These are phyloP conservation scores for Eucalyptus dawsonii DNA, from an alignment of 345 rosid genomes.

Conservation along the genomic window DNA sequence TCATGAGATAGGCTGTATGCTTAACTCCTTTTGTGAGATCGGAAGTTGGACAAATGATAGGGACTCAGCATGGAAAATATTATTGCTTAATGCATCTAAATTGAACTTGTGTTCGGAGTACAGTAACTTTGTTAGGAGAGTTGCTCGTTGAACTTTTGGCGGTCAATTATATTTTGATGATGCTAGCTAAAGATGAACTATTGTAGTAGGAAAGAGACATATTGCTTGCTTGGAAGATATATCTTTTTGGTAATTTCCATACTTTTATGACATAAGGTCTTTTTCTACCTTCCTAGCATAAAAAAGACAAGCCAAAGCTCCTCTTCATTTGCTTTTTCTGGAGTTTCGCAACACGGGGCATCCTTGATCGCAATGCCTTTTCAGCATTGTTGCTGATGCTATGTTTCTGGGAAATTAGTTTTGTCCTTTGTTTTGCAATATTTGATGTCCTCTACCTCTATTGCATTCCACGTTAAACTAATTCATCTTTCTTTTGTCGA, in stretches of 20 bases:
- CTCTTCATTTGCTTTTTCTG: not conserved
- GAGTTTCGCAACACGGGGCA: not conserved
- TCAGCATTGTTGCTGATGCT: not conserved
- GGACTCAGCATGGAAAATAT: no score
- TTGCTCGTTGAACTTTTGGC: not conserved
- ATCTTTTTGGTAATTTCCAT: not conserved
- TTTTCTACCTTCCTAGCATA: not conserved
- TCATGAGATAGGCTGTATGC: no score
- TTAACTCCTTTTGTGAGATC: no score
- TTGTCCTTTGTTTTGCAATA: not conserved
- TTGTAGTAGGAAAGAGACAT: not conserved
- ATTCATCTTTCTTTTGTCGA: slow-evolving; percentile 8
- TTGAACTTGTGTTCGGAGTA: no score
- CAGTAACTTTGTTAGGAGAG: not conserved
- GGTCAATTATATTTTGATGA: not conserved
- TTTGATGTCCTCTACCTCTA: not conserved
- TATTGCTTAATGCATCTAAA: no score
- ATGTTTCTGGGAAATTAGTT: not conserved
- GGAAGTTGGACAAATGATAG: no score
- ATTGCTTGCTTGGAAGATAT: not conserved
- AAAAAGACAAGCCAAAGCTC: not conserved
- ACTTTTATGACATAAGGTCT: not conserved
- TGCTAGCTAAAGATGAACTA: not conserved
- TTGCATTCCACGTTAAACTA: not conserved
- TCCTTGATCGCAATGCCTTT: not conserved